Base-by-base conservation (phyloP, 2,329 filamentous ascomycete genomes). In the Chaetomiaceae sp. region DNA sequence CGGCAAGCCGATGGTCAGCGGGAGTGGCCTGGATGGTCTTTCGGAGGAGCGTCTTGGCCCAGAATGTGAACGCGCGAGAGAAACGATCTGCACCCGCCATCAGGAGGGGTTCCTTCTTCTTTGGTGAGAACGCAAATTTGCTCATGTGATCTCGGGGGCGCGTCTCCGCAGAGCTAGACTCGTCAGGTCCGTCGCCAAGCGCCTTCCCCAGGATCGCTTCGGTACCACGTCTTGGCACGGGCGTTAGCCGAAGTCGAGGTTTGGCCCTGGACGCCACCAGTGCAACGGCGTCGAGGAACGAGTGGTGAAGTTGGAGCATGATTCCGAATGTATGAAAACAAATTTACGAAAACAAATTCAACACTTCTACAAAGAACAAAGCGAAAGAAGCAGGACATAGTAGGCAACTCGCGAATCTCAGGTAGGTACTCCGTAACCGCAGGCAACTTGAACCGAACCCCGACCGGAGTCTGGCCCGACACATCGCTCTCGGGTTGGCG, bases 111-210 rank as follows among this genome's bases (percentile, higher is more conserved):
- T n/a, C 40, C 14, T 23, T 31, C 50, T 14, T 20, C 27, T 37
- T 34, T 23, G 19, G 46, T 47, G 46, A 56, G 47, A 14, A 31
- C 15, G 46, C 54, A 56, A 53, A 53, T 53, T 56, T 54, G 54
- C 47, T 57, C 54, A 57, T 54, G 51, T 57, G 54, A 57, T 51
- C 54, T 54, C 47, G 54, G 51, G 31, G 25, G 39, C 17, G 36
- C 36, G 37, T 43, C 54, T 56, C 54, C 54, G 54, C 54, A 56
- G 51, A 54, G 47, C 54, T 56, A 56, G 54, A 44, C 54, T 53
- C 17, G 42, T 43, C 50, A 23, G 14, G 50, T 47, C 39, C 12
- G 34, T 31, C 14, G 48, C 48, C 44, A 52, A 45, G 46, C 17
- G 25, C 22, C 31, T 42, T 38, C 51, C 47, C 51, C 47, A 47